Conservation (phyloP, 345 rosid genomes). For the Citrus medica region DNA sequence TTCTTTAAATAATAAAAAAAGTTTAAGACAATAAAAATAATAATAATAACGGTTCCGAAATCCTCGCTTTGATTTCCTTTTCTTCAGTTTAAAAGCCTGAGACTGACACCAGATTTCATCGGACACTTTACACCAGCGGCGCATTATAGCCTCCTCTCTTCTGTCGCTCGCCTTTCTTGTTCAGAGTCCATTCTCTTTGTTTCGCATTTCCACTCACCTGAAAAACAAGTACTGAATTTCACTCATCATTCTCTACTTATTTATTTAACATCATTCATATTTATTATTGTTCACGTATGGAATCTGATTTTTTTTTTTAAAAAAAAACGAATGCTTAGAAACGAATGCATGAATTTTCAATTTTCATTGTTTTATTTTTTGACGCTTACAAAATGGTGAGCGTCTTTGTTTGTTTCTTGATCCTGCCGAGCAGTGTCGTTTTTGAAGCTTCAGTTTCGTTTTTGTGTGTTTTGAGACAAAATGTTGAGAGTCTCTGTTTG, state of each 20-base stretch:
- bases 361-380: neutral
- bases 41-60: constrained; percentile 12
- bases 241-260: neutral
- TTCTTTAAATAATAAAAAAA: too few relatives aligned
- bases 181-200: neutral
- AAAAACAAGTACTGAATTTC: neutral
- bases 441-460: neutral
- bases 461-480: neutral
- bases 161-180: neutral
- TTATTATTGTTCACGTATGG: neutral
- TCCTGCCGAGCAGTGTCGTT: neutral
- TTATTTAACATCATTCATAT: too few relatives aligned
- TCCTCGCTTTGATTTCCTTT: constrained; percentile 11
- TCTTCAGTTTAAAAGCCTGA: constrained; percentile 9
- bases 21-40: neutral
- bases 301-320: neutral
- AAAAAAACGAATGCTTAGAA: neutral
- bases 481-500: neutral
- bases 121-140: neutral
- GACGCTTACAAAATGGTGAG: constrained; percentile 8
- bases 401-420: neutral
- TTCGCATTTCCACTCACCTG: neutral
- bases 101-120: neutral
- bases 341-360: neutral
- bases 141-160: constrained; percentile 20